Evolutionary conservation across 129 eudicot species (phyloP), one percentile per base, ranked within the genome.

Genomic region (Arctium lappa): DNA sequence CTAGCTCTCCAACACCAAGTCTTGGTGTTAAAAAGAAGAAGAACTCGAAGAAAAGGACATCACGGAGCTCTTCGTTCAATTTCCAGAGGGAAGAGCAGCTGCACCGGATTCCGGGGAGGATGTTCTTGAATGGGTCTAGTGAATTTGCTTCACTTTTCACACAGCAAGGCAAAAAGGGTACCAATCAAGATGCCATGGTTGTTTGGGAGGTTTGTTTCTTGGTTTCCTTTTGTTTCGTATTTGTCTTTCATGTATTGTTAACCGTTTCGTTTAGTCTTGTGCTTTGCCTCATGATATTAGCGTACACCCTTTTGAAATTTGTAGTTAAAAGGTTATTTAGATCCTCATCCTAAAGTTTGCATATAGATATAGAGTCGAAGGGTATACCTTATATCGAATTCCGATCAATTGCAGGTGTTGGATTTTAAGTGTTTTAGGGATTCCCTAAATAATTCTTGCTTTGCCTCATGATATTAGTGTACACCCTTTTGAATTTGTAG

Each of bases 111-210:
- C 97, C 94, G 0, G 98, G 99, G 32, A 86, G 97, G 7, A 73
- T 91, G 92, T 92, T 91, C 82, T 22, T 89, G 79, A 95, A 93
- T 86, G 99, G 99, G 12, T 90, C 95, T 15, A 93, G 87, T 74
- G 92, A 95, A 27, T 87, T 76, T 74, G 99, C 99, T 75, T 93
- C 97, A 5, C 86, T 95, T 10, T 95, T 87, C 84, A 91, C 97
- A 4, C 97, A 91, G 77, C 98, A 95, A 82, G 98, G 98, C 71
- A 95, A 86, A 89, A 95, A 95, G 91, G 98, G 98, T 71, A 91
- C 99, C 75, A 95, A 95, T 90, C 99, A 95, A 80, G 99, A 95
- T 93, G 99, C 99, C 79, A 95, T 95, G 99, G 80, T 93, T 85
- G 99, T 95, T 85, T 95, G 99, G 99, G 99, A 95, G 99, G 99